These are phyloP conservation scores for Penicillium cosmopolitanum DNA, from an alignment of 495 filamentous ascomycete genomes.

Conservation along the genomic window DNA sequence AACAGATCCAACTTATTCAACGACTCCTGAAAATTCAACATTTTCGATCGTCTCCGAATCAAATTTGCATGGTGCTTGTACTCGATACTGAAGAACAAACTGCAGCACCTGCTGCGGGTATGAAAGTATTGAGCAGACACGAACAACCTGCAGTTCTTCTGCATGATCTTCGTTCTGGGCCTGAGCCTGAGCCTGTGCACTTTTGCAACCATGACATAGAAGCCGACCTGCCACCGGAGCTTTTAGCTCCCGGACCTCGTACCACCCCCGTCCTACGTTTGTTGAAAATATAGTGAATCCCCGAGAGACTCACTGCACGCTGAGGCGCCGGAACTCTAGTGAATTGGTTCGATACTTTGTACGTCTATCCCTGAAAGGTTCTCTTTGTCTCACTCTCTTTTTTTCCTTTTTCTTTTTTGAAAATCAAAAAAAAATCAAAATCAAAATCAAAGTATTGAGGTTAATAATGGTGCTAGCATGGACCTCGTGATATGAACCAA, in stretches of 20 bases:
- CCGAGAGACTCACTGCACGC: not conserved
- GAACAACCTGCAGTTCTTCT: not conserved
- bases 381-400: too few species aligned
- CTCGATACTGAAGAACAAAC: not conserved
- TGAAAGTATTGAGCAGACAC: not conserved
- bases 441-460: too few species aligned
- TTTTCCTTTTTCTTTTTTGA: too few species aligned
- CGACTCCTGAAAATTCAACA: not conserved
- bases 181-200: not conserved
- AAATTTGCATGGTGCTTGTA: not conserved
- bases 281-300: not conserved
- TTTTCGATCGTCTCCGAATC: not conserved
- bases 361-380: not conserved
- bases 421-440: too few species aligned
- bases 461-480: slow-evolving; percentile 31
- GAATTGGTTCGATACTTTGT: slow-evolving; percentile 1
- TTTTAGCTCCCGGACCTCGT: not conserved
- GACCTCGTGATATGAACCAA: slow-evolving; percentile 68
- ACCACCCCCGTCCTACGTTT: not conserved
- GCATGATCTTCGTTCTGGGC: not conserved
- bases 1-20: not conserved
- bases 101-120: slow-evolving; percentile 1
- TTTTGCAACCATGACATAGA: not conserved
- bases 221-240: not conserved
- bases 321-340: not conserved